Conservation (phyloP, 305 asterid species). For the Nicotiana rustica region DNA sequence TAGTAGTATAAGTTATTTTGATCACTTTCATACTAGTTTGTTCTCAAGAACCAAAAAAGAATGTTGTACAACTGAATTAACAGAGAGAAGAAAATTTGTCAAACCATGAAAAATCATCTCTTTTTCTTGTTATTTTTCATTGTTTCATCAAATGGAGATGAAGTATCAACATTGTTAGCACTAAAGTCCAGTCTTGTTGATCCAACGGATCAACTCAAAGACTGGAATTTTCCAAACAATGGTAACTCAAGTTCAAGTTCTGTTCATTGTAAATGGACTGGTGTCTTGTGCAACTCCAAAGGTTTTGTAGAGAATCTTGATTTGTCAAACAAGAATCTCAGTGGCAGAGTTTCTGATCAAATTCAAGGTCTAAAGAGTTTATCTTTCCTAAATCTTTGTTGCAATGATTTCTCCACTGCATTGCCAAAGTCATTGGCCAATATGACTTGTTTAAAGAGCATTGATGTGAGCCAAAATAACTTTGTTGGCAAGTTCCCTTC, state of each 20-base stretch:
- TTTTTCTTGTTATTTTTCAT: slow-evolving; percentile 58
- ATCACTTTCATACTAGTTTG: slow-evolving; percentile 40
- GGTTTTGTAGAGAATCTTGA: slow-evolving; percentile 67
- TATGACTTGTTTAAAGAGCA: slow-evolving; percentile 51
- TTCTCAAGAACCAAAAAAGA: slow-evolving; percentile 51
- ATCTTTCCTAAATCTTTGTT: slow-evolving; percentile 52
- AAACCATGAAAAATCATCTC: slow-evolving; percentile 41
- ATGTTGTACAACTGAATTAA: slow-evolving; percentile 38
- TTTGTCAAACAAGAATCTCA: slow-evolving; percentile 71
- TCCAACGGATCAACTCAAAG: slow-evolving; percentile 53
- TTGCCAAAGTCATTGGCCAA: slow-evolving; percentile 56
- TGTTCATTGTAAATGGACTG: slow-evolving; percentile 64
- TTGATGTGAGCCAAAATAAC: slow-evolving; percentile 73
- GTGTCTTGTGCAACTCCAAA: slow-evolving; percentile 59
- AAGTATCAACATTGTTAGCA: slow-evolving; percentile 54
- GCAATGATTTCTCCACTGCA: slow-evolving; percentile 56
- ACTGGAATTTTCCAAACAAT: slow-evolving; percentile 52
- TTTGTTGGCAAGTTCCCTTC: slow-evolving; percentile 65
- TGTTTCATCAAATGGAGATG: slow-evolving; percentile 49
- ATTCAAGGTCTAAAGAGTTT: slow-evolving; percentile 56
- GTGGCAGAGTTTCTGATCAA: slow-evolving; percentile 57
- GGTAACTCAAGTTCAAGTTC: slow-evolving; percentile 28
- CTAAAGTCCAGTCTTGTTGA: slow-evolving; percentile 65
- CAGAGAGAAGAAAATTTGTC: slow-evolving; percentile 1
- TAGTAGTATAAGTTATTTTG: slow-evolving; percentile 52